Evolutionary conservation across 768 basidiomycete genomes (phyloP).

Genomic region (Fistulinella prunicolor): DNA sequence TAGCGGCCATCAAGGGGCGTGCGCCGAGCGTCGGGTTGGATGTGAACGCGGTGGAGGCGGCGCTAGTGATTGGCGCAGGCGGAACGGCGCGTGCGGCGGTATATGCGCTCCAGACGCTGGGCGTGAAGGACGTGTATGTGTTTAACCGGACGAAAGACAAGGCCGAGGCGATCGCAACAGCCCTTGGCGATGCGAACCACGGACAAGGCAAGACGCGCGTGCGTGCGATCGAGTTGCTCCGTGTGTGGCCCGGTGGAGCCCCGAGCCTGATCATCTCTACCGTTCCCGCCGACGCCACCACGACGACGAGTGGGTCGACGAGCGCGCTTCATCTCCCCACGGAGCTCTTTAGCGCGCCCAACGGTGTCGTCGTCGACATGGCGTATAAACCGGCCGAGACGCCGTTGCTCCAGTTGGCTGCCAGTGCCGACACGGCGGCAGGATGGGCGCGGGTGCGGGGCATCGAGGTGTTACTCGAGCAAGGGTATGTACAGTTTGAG

Average conservation of each 20-base stretch:
- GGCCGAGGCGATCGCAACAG: constrained; percentile 62
- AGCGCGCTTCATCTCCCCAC: constrained; percentile 49
- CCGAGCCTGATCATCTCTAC: constrained; percentile 86
- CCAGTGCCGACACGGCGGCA: constrained; percentile 36
- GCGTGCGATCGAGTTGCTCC: constrained; percentile 56
- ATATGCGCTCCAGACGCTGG: constrained; percentile 75
- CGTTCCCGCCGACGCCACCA: constrained; percentile 70
- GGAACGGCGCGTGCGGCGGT: constrained; percentile 94
- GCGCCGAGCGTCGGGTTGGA: constrained; percentile 36
- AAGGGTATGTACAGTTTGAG: constrained; percentile 84
- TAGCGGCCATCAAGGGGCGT: constrained; percentile 49
- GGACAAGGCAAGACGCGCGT: constrained; percentile 47
- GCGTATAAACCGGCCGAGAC: constrained; percentile 90
- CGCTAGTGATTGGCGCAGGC: constrained; percentile 90
- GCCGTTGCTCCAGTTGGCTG: constrained; percentile 69
- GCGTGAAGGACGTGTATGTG: constrained; percentile 70
- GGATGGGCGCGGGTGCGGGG: constrained; percentile 77
- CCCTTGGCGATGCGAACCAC: constrained; percentile 62
- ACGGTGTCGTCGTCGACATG: constrained; percentile 86
- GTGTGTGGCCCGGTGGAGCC: constrained; percentile 47
- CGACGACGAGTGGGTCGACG: constrained; percentile 18
- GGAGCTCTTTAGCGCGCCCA: constrained; percentile 56
- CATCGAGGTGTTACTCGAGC: constrained; percentile 82
- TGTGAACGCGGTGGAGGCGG: constrained; percentile 40
- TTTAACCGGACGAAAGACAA: constrained; percentile 81